Percentiles rank a stretch among this genome's conserved stretches.
phyloP scores from a whole-genome alignment of 2,329 filamentous ascomycete genomes.

The Septoria petroselini region DNA sequence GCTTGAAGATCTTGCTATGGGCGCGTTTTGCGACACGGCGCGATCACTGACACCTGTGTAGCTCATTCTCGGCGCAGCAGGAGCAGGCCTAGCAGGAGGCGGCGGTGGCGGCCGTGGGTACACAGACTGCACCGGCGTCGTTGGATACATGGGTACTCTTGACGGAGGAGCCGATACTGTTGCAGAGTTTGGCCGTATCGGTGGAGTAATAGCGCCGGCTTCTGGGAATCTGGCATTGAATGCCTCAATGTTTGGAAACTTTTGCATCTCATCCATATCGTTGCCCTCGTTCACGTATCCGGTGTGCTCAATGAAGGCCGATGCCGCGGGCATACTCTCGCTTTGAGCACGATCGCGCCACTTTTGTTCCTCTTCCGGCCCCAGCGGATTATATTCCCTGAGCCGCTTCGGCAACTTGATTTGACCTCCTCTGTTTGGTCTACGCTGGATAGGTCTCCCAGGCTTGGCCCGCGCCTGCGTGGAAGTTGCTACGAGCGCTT shows the following conservation, averaged over 20 bases:
- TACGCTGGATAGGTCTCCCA: slow-evolving; percentile 51
- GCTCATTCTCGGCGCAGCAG: slow-evolving; percentile 59
- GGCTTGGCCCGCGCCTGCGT: slow-evolving; percentile 52
- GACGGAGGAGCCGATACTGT: not conserved
- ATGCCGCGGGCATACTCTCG: slow-evolving; percentile 53
- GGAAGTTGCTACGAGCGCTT: slow-evolving; percentile 58
- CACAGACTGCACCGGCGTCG: slow-evolving; percentile 36
- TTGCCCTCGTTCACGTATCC: slow-evolving; percentile 41
- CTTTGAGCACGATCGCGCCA: slow-evolving; percentile 75
- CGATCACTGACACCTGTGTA: slow-evolving; percentile 77
- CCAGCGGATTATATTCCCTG: slow-evolving; percentile 66
- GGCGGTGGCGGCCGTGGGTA: slow-evolving; percentile 36
- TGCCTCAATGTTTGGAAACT: slow-evolving; percentile 60
- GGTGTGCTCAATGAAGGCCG: slow-evolving; percentile 40
- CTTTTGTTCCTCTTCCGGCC: slow-evolving; percentile 72
- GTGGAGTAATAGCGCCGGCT: slow-evolving; percentile 59
- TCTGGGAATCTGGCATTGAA: slow-evolving; percentile 81
- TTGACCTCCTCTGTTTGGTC: slow-evolving; percentile 47
- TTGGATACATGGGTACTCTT: slow-evolving; percentile 25
- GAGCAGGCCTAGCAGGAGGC: slow-evolving; percentile 57
- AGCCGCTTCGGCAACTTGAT: slow-evolving; percentile 56
- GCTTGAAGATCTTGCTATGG: slow-evolving; percentile 36
- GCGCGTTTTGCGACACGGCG: slow-evolving; percentile 36
- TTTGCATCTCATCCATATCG: slow-evolving; percentile 16
- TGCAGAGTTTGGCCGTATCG: slow-evolving; percentile 43